These are phyloP conservation scores for Antarctomyces pellizariae DNA, from an alignment of 495 filamentous ascomycete species.

Conservation along the genomic window DNA sequence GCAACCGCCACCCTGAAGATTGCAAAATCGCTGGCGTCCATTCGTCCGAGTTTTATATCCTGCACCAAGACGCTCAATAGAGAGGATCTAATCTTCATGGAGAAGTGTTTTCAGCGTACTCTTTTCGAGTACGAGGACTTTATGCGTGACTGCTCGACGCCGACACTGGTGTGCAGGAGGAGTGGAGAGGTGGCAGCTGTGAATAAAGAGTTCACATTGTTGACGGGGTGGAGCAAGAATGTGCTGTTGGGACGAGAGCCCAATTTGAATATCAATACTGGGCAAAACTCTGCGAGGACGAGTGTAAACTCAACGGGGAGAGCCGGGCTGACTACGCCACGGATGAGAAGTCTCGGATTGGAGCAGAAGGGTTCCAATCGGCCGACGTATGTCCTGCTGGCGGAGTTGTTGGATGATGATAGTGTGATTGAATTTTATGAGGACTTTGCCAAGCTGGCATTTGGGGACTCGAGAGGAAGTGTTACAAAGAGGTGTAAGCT, in stretches of 20 bases:
- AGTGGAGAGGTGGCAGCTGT: slow-evolving; percentile 83
- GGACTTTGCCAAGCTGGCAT: slow-evolving; percentile 78
- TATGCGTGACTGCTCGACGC: slow-evolving; percentile 65
- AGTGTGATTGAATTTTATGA: slow-evolving; percentile 89
- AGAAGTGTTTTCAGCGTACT: slow-evolving; percentile 85
- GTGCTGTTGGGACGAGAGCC: slow-evolving; percentile 69
- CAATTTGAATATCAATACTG: slow-evolving; percentile 74
- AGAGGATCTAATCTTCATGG: slow-evolving; percentile 88
- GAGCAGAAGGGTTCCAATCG: slow-evolving; percentile 17
- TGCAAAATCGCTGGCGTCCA: slow-evolving; percentile 65
- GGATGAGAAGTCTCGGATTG: slow-evolving; percentile 17
- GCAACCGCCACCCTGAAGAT: slow-evolving; percentile 47
- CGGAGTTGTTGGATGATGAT: slow-evolving; percentile 82
- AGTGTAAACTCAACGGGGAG: slow-evolving; percentile 14
- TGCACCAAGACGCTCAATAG: slow-evolving; percentile 61
- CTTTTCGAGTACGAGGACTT: slow-evolving; percentile 83
- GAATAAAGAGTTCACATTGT: slow-evolving; percentile 80
- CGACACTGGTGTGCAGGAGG: slow-evolving; percentile 73
- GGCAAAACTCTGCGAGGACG: slow-evolving; percentile 17
- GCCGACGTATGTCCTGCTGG: slow-evolving; percentile 61
- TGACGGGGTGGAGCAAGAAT: slow-evolving; percentile 88
- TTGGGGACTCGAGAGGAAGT: slow-evolving; percentile 64
- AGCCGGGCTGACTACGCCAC: slow-evolving; percentile 21
- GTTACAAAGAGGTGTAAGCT: slow-evolving; percentile 68
- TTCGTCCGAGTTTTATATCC: slow-evolving; percentile 79